Evolutionary conservation across 2,329 filamentous ascomycete species (phyloP).

Genomic region (Fusarium caatingaense): DNA sequence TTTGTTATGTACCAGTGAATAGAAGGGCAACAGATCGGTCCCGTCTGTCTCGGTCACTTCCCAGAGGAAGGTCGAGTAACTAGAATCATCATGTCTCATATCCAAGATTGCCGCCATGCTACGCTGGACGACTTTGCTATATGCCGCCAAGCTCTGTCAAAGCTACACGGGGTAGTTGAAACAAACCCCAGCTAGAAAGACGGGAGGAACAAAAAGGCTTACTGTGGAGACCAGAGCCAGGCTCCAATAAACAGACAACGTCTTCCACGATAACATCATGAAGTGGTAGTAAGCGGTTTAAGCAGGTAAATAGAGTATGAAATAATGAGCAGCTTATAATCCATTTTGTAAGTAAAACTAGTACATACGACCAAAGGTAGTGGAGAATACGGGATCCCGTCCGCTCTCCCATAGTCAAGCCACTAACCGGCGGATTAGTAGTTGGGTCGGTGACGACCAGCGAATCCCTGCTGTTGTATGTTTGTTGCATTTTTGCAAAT

Average conservation of each 20-base stretch:
- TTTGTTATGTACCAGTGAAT: too few species aligned
- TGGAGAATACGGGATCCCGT: slow-evolving; percentile 29
- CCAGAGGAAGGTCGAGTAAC: neutral
- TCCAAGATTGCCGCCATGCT: neutral
- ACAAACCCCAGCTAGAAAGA: neutral
- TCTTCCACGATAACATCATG: neutral
- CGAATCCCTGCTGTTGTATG: slow-evolving; percentile 30
- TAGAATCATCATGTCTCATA: neutral
- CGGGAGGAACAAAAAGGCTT: neutral
- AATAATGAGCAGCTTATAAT: too few species aligned
- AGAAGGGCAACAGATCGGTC: too few species aligned
- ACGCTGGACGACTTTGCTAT: neutral
- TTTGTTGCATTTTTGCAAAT: neutral
- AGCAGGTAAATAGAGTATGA: too few species aligned
- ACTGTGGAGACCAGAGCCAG: neutral
- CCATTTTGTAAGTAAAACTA: accelerated
- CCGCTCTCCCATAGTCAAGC: slow-evolving; percentile 27
- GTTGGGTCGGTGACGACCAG: slow-evolving; percentile 29
- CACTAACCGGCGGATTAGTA: slow-evolving; percentile 25
- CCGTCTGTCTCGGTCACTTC: too few species aligned
- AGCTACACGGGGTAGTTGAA: neutral
- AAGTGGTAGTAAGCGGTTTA: neutral
- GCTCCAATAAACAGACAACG: neutral
- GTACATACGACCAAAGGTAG: slow-evolving; percentile 28
- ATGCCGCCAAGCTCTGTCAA: neutral